Conservation (phyloP, 1,139 yeast species). For the Kodamaea anthophila region DNA sequence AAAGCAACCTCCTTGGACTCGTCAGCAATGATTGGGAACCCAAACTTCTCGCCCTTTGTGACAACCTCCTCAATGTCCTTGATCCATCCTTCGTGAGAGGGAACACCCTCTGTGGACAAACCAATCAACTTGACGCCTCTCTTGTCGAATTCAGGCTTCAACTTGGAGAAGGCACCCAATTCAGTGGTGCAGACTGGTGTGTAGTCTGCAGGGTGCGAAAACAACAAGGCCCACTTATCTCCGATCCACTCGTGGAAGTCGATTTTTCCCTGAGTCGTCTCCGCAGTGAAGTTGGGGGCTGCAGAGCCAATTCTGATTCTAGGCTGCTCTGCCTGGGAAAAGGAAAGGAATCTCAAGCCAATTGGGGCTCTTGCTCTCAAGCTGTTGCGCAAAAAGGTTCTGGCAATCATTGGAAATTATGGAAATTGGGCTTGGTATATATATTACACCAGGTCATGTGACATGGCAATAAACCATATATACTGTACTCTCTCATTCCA, state of each 20-base stretch:
- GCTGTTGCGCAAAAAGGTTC: slow-evolving; percentile 10
- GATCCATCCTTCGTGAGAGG: slow-evolving; percentile 74
- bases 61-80: slow-evolving; percentile 70
- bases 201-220: slow-evolving; percentile 84
- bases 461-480: no score
- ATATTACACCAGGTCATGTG: slow-evolving; percentile 15
- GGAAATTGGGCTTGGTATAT: slow-evolving; percentile 1
- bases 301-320: slow-evolving; percentile 62
- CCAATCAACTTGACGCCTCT: slow-evolving; percentile 76
- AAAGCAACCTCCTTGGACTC: slow-evolving; percentile 63
- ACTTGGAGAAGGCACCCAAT: slow-evolving; percentile 79
- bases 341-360: slow-evolving; percentile 32
- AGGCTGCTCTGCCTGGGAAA: slow-evolving; percentile 59
- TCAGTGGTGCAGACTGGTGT: slow-evolving; percentile 91
- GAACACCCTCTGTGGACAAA: slow-evolving; percentile 65
- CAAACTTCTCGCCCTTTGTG: slow-evolving; percentile 51
- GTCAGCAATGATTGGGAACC: slow-evolving; percentile 80
- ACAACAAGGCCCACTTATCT: slow-evolving; percentile 70
- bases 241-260: slow-evolving; percentile 74
- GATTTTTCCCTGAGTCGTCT: slow-evolving; percentile 68
- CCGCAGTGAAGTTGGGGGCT: slow-evolving; percentile 76
- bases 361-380: slow-evolving; percentile 6
- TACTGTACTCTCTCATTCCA: no score
- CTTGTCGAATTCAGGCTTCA: slow-evolving; percentile 75
- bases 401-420: slow-evolving; percentile 10